Base-by-base conservation (phyloP, 257 asterid species). In the Nicotiana tomentosiformis region DNA sequence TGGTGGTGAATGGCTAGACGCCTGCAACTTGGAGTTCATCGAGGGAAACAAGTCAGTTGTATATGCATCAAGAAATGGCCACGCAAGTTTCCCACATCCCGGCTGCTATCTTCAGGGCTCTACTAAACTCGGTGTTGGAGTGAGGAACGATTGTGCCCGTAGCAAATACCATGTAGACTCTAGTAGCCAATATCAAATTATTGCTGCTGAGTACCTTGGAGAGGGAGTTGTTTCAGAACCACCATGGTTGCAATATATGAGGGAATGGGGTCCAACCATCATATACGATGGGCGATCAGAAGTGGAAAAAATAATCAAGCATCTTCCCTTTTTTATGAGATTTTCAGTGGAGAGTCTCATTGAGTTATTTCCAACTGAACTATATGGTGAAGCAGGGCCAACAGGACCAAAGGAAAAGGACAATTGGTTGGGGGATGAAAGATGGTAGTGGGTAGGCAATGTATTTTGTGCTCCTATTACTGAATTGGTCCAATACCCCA, bases 381-480 rank as follows among this genome's bases (percentile, higher is more conserved):
- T 95, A 76, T 93, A 88, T 64, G 95, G 97, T 0, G 99, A 95
- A 86, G 97, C 88, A 87, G 99, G 99, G 74, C 98, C 98, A 4
- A 92, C 97, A 0, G 99, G 98, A 60, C 99, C 99, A 0, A 95
- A 95, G 88, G 97, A 92, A 88, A 95, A 95, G 91, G 97, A 95
- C 57, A 93, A 95, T 43, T 95, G 99, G 98, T 77, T 84, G 66
- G 95, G 97, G 46, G 99, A 95, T 72, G 98, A 95, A 83, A 86
- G 98, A 64, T 93, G 94, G 46, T 76, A 76, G 65, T 51, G 80
- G 10, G 51, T 7, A 23, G 39, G 39, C 72, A 15, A 6, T 30
- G 72, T 66, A 46, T 30, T 30, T 66, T 53, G 58, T 12, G 18
- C 58, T 53, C 58, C 58, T 53, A 53, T 53, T 53, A 53, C 12